Conservation (phyloP, 2,329 filamentous ascomycete genomes). For the Epichloe aotearoae region DNA sequence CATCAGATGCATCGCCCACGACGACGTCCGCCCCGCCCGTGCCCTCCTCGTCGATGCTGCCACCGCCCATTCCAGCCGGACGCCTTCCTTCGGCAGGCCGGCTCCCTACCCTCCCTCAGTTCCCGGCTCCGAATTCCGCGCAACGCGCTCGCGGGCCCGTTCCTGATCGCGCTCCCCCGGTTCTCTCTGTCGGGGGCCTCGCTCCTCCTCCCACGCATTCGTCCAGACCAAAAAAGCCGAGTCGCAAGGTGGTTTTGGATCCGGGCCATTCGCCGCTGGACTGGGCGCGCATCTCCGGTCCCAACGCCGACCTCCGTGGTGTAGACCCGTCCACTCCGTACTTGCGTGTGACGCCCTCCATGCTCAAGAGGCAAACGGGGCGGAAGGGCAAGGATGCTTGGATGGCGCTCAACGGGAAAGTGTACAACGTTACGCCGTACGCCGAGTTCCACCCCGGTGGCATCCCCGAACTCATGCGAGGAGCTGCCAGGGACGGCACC, state of each 20-base stretch:
- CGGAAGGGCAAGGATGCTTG: slow-evolving; percentile 78
- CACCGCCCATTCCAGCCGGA: slow-evolving; percentile 15
- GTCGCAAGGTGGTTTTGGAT: slow-evolving; percentile 63
- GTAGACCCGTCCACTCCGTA: slow-evolving; percentile 37
- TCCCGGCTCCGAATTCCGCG: slow-evolving; percentile 38
- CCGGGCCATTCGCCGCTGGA: slow-evolving; percentile 91
- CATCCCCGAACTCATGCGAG: slow-evolving; percentile 55
- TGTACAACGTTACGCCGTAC: slow-evolving; percentile 91
- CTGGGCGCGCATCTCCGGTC: slow-evolving; percentile 70
- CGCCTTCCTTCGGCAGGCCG: slow-evolving; percentile 17
- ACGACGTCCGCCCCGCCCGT: slow-evolving; percentile 3
- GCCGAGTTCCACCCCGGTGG: slow-evolving; percentile 84
- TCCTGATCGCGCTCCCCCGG: slow-evolving; percentile 25
- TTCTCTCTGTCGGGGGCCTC: slow-evolving; percentile 26
- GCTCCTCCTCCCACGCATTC: slow-evolving; percentile 43
- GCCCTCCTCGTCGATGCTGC: slow-evolving; percentile 13
- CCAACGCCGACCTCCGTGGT: slow-evolving; percentile 54
- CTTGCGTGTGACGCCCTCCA: slow-evolving; percentile 67
- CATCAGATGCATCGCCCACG: slow-evolving; percentile 13
- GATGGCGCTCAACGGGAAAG: slow-evolving; percentile 78
- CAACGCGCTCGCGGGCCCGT: slow-evolving; percentile 33
- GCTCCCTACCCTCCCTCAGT: slow-evolving; percentile 26
- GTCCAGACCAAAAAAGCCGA: slow-evolving; percentile 39
- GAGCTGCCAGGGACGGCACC: slow-evolving; percentile 48
- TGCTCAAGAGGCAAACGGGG: slow-evolving; percentile 67